Percentiles rank a stretch among this genome's conserved stretches.
Evolutionary conservation across 768 basidiomycete species (phyloP).

Genomic region (Symmetrospora coprosmae): DNA sequence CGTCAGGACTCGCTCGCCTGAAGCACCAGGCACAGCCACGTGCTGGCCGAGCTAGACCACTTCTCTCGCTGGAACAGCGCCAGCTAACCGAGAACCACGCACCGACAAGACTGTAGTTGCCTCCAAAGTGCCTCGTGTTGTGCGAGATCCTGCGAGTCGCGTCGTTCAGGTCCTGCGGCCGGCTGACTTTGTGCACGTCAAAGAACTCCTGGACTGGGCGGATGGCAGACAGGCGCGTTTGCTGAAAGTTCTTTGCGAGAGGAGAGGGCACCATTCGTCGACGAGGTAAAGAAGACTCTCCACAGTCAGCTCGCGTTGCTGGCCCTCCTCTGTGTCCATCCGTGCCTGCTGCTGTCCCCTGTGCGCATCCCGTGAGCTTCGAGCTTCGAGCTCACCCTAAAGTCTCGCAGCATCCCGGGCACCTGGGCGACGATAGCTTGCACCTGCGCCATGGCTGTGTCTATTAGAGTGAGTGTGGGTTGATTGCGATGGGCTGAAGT

Average conservation of each 20-base stretch:
- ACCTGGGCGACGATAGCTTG: constrained; percentile 11
- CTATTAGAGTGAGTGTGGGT: no score
- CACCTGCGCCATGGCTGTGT: no score
- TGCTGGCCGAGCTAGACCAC: no score
- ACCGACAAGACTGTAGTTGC: constrained; percentile 18
- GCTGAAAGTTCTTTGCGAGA: constrained; percentile 23
- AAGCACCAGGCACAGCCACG: no score
- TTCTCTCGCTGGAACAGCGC: no score
- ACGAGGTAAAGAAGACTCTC: no score
- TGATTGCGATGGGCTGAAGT: no score
- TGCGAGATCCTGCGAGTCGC: constrained; percentile 46
- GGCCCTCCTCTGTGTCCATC: no score
- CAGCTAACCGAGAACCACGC: constrained; percentile 36
- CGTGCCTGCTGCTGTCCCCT: no score
- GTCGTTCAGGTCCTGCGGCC: constrained; percentile 44
- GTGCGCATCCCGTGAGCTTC: no score
- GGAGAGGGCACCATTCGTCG: no score
- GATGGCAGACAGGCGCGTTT: constrained; percentile 14
- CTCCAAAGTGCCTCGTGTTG: constrained; percentile 27
- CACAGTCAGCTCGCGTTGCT: no score
- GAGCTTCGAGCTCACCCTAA: constrained; percentile 20
- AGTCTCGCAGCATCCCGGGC: constrained; percentile 13
- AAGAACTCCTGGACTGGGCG: constrained; percentile 20
- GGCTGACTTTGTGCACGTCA: constrained; percentile 18
- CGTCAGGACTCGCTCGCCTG: constrained; percentile 66